Evolutionary conservation across 2,329 filamentous ascomycete genomes (phyloP), one percentile per base, ranked within the genome.

Genomic region (Colletotrichum nymphaeae): DNA sequence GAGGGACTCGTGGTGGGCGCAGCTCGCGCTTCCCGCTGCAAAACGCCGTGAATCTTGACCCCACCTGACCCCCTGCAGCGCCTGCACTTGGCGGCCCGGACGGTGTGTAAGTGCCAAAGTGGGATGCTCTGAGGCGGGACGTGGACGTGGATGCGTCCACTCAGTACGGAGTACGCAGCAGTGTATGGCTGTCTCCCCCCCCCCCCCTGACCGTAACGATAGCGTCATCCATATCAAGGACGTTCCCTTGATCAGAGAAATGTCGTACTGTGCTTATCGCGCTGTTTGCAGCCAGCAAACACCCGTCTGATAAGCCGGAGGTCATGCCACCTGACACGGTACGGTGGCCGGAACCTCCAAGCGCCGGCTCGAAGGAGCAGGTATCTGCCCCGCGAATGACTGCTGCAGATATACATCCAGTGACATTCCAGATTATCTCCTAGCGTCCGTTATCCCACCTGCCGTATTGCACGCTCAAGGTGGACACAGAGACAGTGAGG

Each of bases 151-250:
- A 35, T 16, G 19, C 24, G 46, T 46, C 16, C 62, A 49, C 16
- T 42, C 42, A 28, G 24, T 26, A 22, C 59, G 26, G 32, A 35
- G 32, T 12, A 35, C 32, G 32, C 9, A 35, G 1, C 11, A 35
- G 32, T 35, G 32, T 35, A 35, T 35, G 32, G 32, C 30, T 22
- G 37, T 42, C 37, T n/a, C 19, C 22, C 5, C 14, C 22, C 28
- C 28, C 14, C 6, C 37, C 37, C 59, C 59, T 63, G 59, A 70
- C 56, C 24, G 60, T 57, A 66, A 62, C 42, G 37, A 57, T 66
- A 73, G 71, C 67, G 71, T 70, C 71, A 73, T 73, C 22, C 66
- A 73, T 64, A 24, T 64, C 28, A 32, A 53, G 62, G 46, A 64
- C 49, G 24, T 32, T 55, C 28, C 60, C 32, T 52, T 16, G 62